Base-by-base conservation (phyloP, 352 stramenopile species). In the Elongisporangium prolatum region DNA sequence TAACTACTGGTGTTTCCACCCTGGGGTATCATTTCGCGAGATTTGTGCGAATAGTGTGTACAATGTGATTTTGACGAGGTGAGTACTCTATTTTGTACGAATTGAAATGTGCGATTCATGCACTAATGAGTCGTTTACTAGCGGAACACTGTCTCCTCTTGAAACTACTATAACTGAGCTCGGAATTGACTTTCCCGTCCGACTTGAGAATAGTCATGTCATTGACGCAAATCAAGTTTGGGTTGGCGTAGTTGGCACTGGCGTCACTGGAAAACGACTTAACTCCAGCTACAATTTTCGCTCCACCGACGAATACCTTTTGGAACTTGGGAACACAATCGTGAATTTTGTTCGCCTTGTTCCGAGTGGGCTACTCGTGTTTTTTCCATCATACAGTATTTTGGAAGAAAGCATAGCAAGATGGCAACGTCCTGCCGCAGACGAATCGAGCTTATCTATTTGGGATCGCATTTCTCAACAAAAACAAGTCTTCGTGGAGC, bases 381-480 rank as follows among this genome's bases (percentile, higher is more conserved):
- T 99, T 71, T 99, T 99, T 62, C 97, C 98, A n/a, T 99, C 93
- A 48, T 99, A 99, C 61, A 80, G 77, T n/a, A 95, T 98, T 54
- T 87, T 99, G 71, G 78, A 98, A 64, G 71, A 90, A 49, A 93
- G 74, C 38, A 70, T 97, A 14, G 66, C 77, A 8, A 65, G 77
- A 21, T 98, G 93, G 93, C 69, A 84, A 52, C 70, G 65, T 6
- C 65, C 73, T 21, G 63, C 69, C 7, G 56, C 63, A 11, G 72
- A 65, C 6, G 74, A 86, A 13, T 72, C 73, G 20, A 68, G 62
- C n/a, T 57, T 59, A 14, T 86, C 80, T 2, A 91, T 95, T 67
- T 95, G 86, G 86, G 74, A 90, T 57, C 74, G 86, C 11, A 78
- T 95, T 13, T 57, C 74, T 18, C 77, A 89, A 47, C 78, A 89